Base-by-base conservation (phyloP, 2,329 filamentous ascomycete genomes). In the Epichloe gansuensis region DNA sequence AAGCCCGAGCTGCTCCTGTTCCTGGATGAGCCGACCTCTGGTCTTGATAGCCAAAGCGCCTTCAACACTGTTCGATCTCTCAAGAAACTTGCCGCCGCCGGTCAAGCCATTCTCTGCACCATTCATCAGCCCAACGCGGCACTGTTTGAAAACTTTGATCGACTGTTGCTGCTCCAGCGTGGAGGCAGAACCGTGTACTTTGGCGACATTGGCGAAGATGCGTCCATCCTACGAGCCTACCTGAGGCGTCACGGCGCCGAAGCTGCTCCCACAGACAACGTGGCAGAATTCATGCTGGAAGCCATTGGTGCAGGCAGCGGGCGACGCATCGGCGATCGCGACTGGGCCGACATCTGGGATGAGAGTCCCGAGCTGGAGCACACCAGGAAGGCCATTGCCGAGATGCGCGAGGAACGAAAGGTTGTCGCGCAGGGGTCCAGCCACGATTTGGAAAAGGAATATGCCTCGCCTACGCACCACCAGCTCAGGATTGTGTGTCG, bases 91-190 rank as follows among this genome's bases (percentile, higher is more conserved):
- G 82, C 85, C 48, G 74, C 77, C n/a, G 85, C 85, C 3, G 89
- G 89, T 2, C 89, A 95, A 64, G 89, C 89, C 9, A 89, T 95
- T 58, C 76, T 95, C 3, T 94, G 88, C 69, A 95, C 89, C 0
- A 95, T 95, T 56, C 89, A 95, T 65, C 89, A 95, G 64, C 89
- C 89, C 1, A 91, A 89, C 58, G 86, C 87, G 15, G 82, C 87
- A 0, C 74, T 95, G 0, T 95, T 95, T 59, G 87, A 93, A 66
- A 85, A 89, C 66, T 95, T 95, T 58, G 89, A 95, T 63, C 79
- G 88, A 12, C 75, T 95, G 2, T 71, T 95, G 5, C 75, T 95
- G 3, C 75, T 95, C 2, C 81, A 91, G 66, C 77, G 79, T 41
- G 89, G 89, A 54, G 89, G 89, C 4, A 77, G 83, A 51, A 87